A percentile compares a stretch with the other conserved stretches of the same genome.
phyloP scores from a whole-genome alignment of 2,329 filamentous ascomycete species.

The Aschersonia sp. region DNA sequence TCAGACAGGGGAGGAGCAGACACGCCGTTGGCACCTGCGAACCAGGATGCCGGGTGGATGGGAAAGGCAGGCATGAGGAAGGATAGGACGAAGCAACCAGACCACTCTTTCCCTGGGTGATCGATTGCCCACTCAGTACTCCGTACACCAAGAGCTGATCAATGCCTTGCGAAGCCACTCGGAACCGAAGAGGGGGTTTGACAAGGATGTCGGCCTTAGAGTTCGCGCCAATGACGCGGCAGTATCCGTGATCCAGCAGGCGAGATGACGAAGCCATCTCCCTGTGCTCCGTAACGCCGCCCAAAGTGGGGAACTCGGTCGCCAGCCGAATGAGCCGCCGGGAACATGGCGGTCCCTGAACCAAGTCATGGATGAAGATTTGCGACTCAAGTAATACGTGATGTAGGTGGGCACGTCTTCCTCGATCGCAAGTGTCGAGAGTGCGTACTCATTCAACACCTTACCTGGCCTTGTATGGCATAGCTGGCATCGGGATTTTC shows the following conservation, averaged over 20 bases:
- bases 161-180: conserved; percentile 3
- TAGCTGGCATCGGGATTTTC: too few relatives aligned
- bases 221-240: conserved; percentile 19
- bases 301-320: conserved; percentile 16
- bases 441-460: too few relatives aligned
- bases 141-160: neutral
- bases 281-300: conserved; percentile 3
- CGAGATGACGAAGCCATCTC: conserved; percentile 14
- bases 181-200: neutral
- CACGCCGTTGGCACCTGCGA: neutral
- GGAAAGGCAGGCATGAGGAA: neutral
- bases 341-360: conserved; percentile 4
- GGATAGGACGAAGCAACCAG: neutral
- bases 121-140: too few relatives aligned
- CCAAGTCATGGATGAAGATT: neutral
- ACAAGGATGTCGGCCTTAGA: conserved; percentile 12
- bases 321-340: conserved; percentile 24
- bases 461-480: too few relatives aligned
- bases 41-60: neutral
- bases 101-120: neutral
- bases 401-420: neutral
- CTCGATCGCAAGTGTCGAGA: too few relatives aligned
- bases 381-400: neutral
- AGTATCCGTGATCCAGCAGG: conserved; percentile 13
- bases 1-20: neutral